These are phyloP conservation scores for Aspergillus incahuasiensis DNA, from an alignment of 495 filamentous ascomycete genomes.

Conservation along the genomic window DNA sequence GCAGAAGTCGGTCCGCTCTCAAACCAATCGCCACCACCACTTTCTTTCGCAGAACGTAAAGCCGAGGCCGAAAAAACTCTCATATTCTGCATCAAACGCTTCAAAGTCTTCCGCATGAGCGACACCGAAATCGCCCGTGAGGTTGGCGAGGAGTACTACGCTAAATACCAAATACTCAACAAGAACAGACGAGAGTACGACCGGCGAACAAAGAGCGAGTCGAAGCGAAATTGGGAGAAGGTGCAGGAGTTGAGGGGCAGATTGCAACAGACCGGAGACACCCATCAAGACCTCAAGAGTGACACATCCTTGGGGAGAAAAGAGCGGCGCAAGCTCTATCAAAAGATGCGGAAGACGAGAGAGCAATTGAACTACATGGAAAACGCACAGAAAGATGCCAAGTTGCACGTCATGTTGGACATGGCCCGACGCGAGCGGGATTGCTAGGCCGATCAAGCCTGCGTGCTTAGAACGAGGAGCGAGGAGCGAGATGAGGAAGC, in stretches of 20 bases:
- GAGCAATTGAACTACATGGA: not conserved
- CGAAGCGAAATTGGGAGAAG: not conserved
- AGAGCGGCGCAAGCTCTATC: not conserved
- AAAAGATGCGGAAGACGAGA: not conserved
- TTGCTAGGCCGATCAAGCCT: not conserved
- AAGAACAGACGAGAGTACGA: not conserved
- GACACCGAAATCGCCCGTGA: constrained; percentile 34
- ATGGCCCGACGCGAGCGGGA: not conserved
- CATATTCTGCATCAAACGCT: constrained; percentile 32
- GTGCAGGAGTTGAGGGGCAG: not conserved
- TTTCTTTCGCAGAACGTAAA: not conserved
- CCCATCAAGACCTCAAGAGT: not conserved
- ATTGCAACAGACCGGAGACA: not conserved
- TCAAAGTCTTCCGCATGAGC: constrained; percentile 26
- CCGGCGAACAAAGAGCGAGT: not conserved
- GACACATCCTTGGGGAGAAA: not conserved
- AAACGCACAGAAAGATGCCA: not conserved
- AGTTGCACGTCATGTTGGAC: not conserved
- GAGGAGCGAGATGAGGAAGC: not conserved
- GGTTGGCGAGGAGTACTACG: constrained; percentile 25
- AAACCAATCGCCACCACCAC: not conserved
- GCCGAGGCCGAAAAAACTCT: not conserved
- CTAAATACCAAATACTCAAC: constrained; percentile 9
- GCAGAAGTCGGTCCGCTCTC: not conserved
- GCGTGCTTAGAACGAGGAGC: not conserved